Evolutionary conservation across 208 protist species (phyloP), one percentile per base, ranked within the genome.

Genomic region (Sergeia podlipaevii): DNA sequence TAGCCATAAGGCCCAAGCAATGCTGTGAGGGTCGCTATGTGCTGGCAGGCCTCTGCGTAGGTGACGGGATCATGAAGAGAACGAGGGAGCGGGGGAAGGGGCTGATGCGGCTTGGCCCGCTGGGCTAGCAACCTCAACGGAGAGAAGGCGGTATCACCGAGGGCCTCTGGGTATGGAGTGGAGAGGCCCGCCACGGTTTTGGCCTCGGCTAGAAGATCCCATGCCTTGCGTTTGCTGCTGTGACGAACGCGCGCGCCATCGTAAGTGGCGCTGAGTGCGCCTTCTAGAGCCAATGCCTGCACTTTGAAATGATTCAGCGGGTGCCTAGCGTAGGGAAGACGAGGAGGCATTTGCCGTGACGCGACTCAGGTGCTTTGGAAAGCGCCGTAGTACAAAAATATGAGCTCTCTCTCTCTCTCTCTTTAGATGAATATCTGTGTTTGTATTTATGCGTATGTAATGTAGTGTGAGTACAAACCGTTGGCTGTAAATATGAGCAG

Each of bases 221-320:
- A 20, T 6, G 36, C 26, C 17, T 17, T 10, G 2, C n/a, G 18
- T n/a, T 20, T 1, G 4, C 3, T 15, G 50, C 15, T 3, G 37
- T 4, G 15, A 17, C 28, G 15, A 3, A 10, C 2, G 7, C 30
- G 17, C 60, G 60, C 15, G 52, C n/a, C n/a, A n/a, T n/a, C n/a
- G 30, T 48, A 29, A 0, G 53, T 53, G 10, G 34, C 47, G 28
- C 41, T 44, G n/a, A 89, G 47, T 0, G 77, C 58, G 2, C 65
- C 70, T 18, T 67, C 61, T 6, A 89, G 52, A 8, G 80, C 57
- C 11, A 93, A 73, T 26, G 79, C 72, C 56, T 93, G 85, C 37
- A 84, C 85, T 8, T 71, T 20, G 36, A 87, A 27, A 52, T 82
- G 74, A 39, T 89, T 93, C 24, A 60, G 63, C 23, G 64, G 65